phyloP scores from a whole-genome alignment of 2,329 filamentous ascomycete species.

The Xylariaceae sp. region DNA sequence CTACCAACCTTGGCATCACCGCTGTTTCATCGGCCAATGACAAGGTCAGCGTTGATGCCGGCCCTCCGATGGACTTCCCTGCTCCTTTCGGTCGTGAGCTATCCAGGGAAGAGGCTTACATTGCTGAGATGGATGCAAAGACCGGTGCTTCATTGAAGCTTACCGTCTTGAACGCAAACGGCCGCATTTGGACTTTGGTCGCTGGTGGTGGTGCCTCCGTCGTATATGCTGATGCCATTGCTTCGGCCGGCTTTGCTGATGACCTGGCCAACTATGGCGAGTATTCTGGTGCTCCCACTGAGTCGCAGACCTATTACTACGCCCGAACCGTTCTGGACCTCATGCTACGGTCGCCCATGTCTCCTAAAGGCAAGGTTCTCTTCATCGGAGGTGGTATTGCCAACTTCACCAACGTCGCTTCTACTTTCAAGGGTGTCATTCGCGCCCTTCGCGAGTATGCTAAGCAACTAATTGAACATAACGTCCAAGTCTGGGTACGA shows the following conservation, averaged over 20 bases:
- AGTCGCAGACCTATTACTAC: slow-evolving; percentile 99
- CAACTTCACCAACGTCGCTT: slow-evolving; percentile 99
- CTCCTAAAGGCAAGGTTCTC: slow-evolving; percentile 90
- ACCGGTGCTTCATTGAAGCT: slow-evolving; percentile 98
- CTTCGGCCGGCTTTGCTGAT: slow-evolving; percentile 87
- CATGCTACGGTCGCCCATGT: slow-evolving; percentile 84
- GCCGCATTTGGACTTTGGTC: slow-evolving; percentile 96
- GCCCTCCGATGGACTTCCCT: slow-evolving; percentile 97
- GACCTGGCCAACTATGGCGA: slow-evolving; percentile 99
- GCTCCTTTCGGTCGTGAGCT: slow-evolving; percentile 98
- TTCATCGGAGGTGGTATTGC: slow-evolving; percentile 99
- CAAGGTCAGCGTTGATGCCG: slow-evolving; percentile 90
- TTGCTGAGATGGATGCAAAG: slow-evolving; percentile 97
- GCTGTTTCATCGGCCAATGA: slow-evolving; percentile 55
- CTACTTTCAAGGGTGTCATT: slow-evolving; percentile 99
- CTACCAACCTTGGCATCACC: slow-evolving; percentile 79
- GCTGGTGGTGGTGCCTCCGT: slow-evolving; percentile 99
- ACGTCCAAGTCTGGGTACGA: slow-evolving; percentile 94
- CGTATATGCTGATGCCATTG: slow-evolving; percentile 98
- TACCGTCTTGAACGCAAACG: slow-evolving; percentile 85
- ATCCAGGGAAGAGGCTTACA: slow-evolving; percentile 98
- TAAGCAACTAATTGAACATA: slow-evolving; percentile 84
- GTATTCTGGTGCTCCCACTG: slow-evolving; percentile 97
- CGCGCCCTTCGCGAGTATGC: slow-evolving; percentile 88
- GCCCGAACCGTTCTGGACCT: slow-evolving; percentile 94